Conservation (phyloP, 1,284 basidiomycete species). For the Schizophyllum amplum region DNA sequence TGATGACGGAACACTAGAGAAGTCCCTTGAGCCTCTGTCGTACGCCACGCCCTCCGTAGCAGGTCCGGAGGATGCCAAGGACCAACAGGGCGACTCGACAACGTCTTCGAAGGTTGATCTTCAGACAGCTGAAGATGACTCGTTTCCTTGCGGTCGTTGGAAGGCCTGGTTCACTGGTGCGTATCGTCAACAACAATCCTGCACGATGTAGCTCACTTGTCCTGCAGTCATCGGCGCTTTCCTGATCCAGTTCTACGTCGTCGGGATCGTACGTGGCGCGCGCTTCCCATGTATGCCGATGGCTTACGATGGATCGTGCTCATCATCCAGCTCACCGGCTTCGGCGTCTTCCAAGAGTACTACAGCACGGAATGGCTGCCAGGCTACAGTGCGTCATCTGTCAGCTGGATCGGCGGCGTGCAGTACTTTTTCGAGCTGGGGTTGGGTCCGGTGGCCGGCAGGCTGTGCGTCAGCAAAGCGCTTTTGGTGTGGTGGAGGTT, state of each 20-base stretch:
- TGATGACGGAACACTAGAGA: no score
- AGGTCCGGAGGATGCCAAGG: no score
- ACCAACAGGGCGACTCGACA: no score
- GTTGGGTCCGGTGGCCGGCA: slow-evolving; percentile 23
- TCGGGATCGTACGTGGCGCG: neutral
- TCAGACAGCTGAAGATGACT: neutral
- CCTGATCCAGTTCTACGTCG: neutral
- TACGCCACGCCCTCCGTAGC: no score
- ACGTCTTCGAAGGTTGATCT: no score
- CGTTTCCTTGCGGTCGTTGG: neutral
- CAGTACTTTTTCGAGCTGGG: slow-evolving; percentile 27
- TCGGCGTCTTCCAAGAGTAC: slow-evolving; percentile 20
- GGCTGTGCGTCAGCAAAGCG: slow-evolving; percentile 12
- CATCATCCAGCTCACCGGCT: slow-evolving; percentile 1
- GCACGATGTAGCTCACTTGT: neutral
- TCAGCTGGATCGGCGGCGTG: slow-evolving; percentile 28
- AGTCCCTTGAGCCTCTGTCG: no score
- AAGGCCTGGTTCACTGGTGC: neutral
- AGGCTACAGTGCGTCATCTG: slow-evolving; percentile 12
- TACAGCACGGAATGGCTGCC: slow-evolving; percentile 11
- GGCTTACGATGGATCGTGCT: no score
- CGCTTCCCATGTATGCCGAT: neutral
- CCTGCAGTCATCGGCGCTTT: neutral
- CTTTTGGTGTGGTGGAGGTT: no score
- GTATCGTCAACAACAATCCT: neutral